These are phyloP conservation scores for Kwoniella mangroviensis DNA, from an alignment of 768 basidiomycete genomes.

Conservation along the genomic window DNA sequence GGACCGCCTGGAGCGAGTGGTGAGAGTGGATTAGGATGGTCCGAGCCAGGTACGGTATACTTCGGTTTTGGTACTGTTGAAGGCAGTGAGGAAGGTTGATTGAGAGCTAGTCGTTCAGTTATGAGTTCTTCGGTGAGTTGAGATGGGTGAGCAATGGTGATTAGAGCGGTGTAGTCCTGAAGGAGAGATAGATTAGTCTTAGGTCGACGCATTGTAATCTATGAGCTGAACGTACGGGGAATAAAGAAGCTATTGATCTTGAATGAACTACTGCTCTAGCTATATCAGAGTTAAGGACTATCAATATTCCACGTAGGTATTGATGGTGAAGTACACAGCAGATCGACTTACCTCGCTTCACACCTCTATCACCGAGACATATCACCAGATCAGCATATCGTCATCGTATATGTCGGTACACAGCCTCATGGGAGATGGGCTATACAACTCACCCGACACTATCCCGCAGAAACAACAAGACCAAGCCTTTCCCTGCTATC, in stretches of 20 bases:
- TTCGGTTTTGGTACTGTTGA: conserved; percentile 13
- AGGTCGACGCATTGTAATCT: conserved; percentile 9
- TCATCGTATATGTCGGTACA: neutral
- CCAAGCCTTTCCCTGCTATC: conserved; percentile 39
- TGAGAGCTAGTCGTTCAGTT: conserved; percentile 34
- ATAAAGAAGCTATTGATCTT: conserved; percentile 43
- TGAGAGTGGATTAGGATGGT: conserved; percentile 20
- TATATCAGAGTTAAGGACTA: conserved; percentile 5
- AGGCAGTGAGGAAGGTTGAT: conserved; percentile 19
- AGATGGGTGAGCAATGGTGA: conserved; percentile 44
- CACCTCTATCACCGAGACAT: conserved; percentile 28
- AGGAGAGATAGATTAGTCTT: conserved; percentile 4
- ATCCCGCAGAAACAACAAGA: conserved; percentile 41
- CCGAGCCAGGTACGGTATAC: conserved; percentile 21
- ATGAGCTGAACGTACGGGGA: conserved; percentile 38
- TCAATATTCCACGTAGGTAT: neutral
- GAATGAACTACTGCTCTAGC: conserved; percentile 54
- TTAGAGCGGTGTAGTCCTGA: conserved; percentile 49
- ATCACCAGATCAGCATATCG: neutral
- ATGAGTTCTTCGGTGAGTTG: conserved; percentile 45
- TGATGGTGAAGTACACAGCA: neutral
- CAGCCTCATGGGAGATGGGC: neutral
- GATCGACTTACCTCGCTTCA: conserved; percentile 39
- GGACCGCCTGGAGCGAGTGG: conserved; percentile 17
- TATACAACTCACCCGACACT: conserved; percentile 42